Base-by-base conservation (phyloP, 805 yeast genomes). In the Starmerella davenportii region DNA sequence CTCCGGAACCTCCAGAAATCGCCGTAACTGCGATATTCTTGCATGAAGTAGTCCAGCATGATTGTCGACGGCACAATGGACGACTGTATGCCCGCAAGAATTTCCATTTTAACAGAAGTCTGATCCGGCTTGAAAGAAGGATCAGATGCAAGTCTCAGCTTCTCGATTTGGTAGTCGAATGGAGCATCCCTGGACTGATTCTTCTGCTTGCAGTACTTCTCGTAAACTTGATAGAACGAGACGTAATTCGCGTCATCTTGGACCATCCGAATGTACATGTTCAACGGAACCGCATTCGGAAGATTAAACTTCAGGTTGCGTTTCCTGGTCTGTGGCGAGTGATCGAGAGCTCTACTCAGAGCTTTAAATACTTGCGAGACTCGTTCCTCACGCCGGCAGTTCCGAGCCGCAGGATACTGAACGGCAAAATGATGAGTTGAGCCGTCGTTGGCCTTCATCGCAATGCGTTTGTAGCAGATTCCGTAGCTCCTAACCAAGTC, bases 1-100 rank as follows among this genome's bases (percentile, higher is more conserved):
- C 84, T 82, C 45, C 96, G 71, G 74, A 92, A 90, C 38, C 87
- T 61, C 98, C 98, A 90, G 65, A 87, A 90, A 52, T 87, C 95
- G 57, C 79, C 95, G 55, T 77, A 92, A 42, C 74, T 69, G 11
- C 76, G 68, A 57, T 75, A 90, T 30, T 74, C 61, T 5, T 65
- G 66, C 40, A 76, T 56, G 53, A 84, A 90, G 55, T 79, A 78
- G 47, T 79, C 79, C 52, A 74, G 74, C 64, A 87, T 64, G 25
- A 87, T 77, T 4, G 80, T 76, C 19, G 78, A 68, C 27, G 98
- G 96, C 38, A 85, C 87, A 58, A 80, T 68, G 52, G 78, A 62
- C 1, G 93, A 69, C 59, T 90, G 95, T 44, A 87, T 80, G 3
- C 94, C 84, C 47, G 82, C 73, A 55, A 90, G 65, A 38, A 92